Base-by-base conservation (phyloP, 371 early-diverging fungal species). In the Mucor velutinosus region DNA sequence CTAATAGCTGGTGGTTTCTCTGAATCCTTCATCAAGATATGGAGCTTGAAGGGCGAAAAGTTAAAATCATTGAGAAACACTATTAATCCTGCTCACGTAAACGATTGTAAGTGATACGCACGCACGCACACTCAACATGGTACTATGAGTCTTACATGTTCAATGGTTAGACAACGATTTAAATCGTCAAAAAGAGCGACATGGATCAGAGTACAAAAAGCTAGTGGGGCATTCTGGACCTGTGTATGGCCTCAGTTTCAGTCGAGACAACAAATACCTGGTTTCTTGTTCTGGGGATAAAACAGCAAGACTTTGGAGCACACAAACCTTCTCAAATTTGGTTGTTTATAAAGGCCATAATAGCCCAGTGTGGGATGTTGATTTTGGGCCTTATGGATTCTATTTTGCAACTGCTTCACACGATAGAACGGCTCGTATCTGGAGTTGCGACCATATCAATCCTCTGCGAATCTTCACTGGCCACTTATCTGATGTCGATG, bases 391-490 rank as follows among this genome's bases (percentile, higher is more conserved):
- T 0, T 87, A 89, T 70, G 97, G 97, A 23, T 90, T 92, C 71
- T 99, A 99, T 79, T 99, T 99, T 86, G 99, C 97, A 3, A 96
- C 96, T 2, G 99, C 97, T 1, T 93, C 95, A 25, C 95, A 96
- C 70, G 99, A 99, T 81, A 87, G 95, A 69, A 99, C 98, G 1
- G 96, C 97, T 19, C 82, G 99, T 59, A 86, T 99, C 41, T 99
- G 98, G 98, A 94, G 94, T 69, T 92, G 94, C 63, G 99, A 97
- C 69, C 96, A 95, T 72, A 91, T 94, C 25, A 91, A 93, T 74
- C 99, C 99, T 12, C 84, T 99, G 71, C 90, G 99, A 67, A 91
- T 99, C 53, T 97, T 99, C 86, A 94, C 96, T 30, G 97, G 99
- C 21, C 99, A 99, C 80, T 80, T 98, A 55, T 95, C 98, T 6